These are phyloP conservation scores for Debaryomyces psychrophilus DNA, from an alignment of 1,139 yeast species.

Conservation along the genomic window DNA sequence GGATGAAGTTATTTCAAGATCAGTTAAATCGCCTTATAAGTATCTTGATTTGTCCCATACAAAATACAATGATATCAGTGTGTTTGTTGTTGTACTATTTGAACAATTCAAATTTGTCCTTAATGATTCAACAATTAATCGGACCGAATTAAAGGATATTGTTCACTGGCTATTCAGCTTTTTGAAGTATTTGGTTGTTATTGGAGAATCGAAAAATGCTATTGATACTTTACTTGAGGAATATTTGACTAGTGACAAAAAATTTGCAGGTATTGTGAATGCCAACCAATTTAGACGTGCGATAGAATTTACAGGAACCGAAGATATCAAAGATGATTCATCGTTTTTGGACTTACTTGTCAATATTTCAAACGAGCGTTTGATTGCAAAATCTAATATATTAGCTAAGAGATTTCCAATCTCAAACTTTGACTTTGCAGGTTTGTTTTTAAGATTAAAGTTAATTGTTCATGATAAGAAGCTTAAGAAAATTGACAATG, in stretches of 20 bases:
- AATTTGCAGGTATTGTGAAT: slow-evolving; percentile 12
- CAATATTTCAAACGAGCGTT: slow-evolving; percentile 23
- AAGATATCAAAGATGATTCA: background rate
- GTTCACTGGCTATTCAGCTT: slow-evolving; percentile 57
- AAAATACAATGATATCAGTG: slow-evolving; percentile 51
- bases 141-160: slow-evolving; percentile 24
- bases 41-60: slow-evolving; percentile 68
- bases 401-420: slow-evolving; percentile 38
- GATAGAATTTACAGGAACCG: slow-evolving; percentile 8
- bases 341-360: slow-evolving; percentile 27
- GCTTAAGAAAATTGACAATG: slow-evolving; percentile 11
- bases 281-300: slow-evolving; percentile 10
- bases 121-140: slow-evolving; percentile 25
- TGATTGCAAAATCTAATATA: slow-evolving; percentile 17
- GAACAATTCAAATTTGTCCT: slow-evolving; percentile 72
- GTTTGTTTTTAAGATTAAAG: slow-evolving; percentile 41
- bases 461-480: slow-evolving; percentile 26
- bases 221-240: slow-evolving; percentile 31
- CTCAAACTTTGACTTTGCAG: slow-evolving; percentile 51
- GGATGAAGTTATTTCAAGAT: slow-evolving; percentile 74
- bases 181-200: slow-evolving; percentile 43
- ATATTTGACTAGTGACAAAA: slow-evolving; percentile 15
- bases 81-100: slow-evolving; percentile 63
- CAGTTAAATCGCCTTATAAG: slow-evolving; percentile 76
- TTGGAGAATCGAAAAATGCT: slow-evolving; percentile 56